Evolutionary conservation across 148 eudicot genomes (phyloP), one percentile per base, ranked within the genome.

Genomic region (Amaranthus hypochondriacus): DNA sequence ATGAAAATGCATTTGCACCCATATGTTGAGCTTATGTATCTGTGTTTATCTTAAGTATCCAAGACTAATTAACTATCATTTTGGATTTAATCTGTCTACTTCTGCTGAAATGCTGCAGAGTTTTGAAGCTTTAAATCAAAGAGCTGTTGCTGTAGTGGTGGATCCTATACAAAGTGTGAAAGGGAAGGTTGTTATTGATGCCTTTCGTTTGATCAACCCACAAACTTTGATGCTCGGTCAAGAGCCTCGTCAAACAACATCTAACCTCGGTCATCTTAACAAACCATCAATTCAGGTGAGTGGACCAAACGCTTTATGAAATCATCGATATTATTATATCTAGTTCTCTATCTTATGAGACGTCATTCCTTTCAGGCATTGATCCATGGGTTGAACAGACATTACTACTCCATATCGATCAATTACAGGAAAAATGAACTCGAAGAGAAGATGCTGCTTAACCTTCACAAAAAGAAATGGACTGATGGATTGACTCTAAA

Each of bases 141-240:
- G 98, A 64, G 98, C 98, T 61, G 98, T 94, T 73, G 98, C 98
- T 4, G 98, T 94, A 60, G 98, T 94, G 83, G 97, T 94, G 66
- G 98, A 94, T 86, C 97, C 98, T 12, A 93, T 93, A 50, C 97
- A 93, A 85, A 91, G 98, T 84, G 98, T 93, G 49, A 93, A 93
- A 78, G 98, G 98, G 60, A 93, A 93, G 81, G 98, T 93, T 66
- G 98, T 93, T 39, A 93, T 93, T 78, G 98, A 93, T 84, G 98
- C 98, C 61, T 93, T 93, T 44, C 97, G 98, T 6, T 78, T 93
- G 78, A 93, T 94, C 70, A 94, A 89, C 75, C 98, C 98, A n/a
- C 98, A 94, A 71, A 94, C 98, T 60, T 91, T 94, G 98, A 94
- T 94, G 98, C 98, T 94, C 76, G 98, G 98, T 52, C 98, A 94